A percentile compares a stretch with the other conserved stretches of the same genome.
These are phyloP conservation scores for Zygosaccharomyces siamensis DNA, from an alignment of 805 yeast species.

Conservation along the genomic window DNA sequence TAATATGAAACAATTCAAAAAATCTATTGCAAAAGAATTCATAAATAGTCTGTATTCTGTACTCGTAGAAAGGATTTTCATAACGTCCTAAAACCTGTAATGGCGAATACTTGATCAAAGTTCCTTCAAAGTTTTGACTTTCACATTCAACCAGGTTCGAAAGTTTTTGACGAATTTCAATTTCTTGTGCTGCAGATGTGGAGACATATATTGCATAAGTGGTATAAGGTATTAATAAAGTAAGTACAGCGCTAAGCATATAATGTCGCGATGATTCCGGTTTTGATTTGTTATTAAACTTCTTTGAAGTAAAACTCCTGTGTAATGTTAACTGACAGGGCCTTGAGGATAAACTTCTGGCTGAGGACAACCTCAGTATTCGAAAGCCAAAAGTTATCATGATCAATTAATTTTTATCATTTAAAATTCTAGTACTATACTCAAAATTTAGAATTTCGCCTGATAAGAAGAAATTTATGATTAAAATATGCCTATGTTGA, in stretches of 20 bases:
- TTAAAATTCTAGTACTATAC: background rate
- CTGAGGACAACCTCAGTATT: background rate
- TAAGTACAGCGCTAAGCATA: slow-evolving; percentile 17
- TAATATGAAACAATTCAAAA: slow-evolving; percentile 60
- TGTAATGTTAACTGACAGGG: background rate
- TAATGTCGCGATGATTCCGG: slow-evolving; percentile 16
- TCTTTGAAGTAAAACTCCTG: background rate
- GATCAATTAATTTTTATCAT: background rate
- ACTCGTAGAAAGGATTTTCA: slow-evolving; percentile 88
- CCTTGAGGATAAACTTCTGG: background rate
- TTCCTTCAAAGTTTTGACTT: slow-evolving; percentile 18
- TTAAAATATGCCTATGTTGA: background rate
- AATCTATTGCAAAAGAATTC: slow-evolving; percentile 76
- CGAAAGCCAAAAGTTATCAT: background rate
- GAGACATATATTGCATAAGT: slow-evolving; percentile 62
- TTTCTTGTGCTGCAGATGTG: slow-evolving; percentile 48
- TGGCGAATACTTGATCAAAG: slow-evolving; percentile 40
- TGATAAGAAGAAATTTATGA: background rate
- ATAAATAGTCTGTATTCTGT: slow-evolving; percentile 81
- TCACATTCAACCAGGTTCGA: slow-evolving; percentile 16
- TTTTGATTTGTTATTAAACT: slow-evolving; percentile 1
- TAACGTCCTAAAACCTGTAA: slow-evolving; percentile 67
- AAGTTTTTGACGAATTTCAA: slow-evolving; percentile 40
- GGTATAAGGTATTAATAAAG: slow-evolving; percentile 46
- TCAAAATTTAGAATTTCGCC: background rate